These are phyloP conservation scores for Pugionium dolabratum DNA, from an alignment of 345 rosid species.

Conservation along the genomic window DNA sequence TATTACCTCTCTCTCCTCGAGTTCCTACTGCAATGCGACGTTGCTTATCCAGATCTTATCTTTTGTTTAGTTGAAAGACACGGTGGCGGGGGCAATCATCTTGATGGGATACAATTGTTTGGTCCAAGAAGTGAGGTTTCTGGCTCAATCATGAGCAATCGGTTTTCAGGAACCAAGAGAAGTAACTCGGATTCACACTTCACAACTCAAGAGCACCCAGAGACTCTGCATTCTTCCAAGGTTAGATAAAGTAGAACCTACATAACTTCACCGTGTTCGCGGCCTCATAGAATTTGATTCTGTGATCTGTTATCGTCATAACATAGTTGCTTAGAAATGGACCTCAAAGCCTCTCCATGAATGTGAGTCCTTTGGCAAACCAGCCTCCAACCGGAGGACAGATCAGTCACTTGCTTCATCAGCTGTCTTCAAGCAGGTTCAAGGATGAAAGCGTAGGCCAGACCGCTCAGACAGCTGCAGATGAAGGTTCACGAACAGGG, in stretches of 20 bases:
- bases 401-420: slow-evolving; percentile 62
- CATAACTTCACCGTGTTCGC: slow-evolving; percentile 11
- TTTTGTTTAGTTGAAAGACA: slow-evolving; percentile 53
- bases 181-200: slow-evolving; percentile 73
- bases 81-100: slow-evolving; percentile 58
- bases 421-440: slow-evolving; percentile 62
- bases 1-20: slow-evolving; percentile 7
- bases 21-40: slow-evolving; percentile 11
- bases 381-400: slow-evolving; percentile 62
- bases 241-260: slow-evolving; percentile 36
- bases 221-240: slow-evolving; percentile 77
- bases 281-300: slow-evolving; percentile 2
- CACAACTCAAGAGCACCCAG: slow-evolving; percentile 62
- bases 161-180: slow-evolving; percentile 69
- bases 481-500: slow-evolving; percentile 99
- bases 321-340: slow-evolving; percentile 68
- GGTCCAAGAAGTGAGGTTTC: slow-evolving; percentile 71
- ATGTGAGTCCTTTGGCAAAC: slow-evolving; percentile 50
- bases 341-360: slow-evolving; percentile 48
- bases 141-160: slow-evolving; percentile 60
- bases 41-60: slow-evolving; percentile 14
- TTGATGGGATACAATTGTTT: slow-evolving; percentile 84
- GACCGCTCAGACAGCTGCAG: slow-evolving; percentile 80
- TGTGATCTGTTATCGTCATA: slow-evolving; percentile 6
- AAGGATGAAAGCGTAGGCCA: slow-evolving; percentile 57